Percentiles rank a stretch among this genome's conserved stretches.
These are phyloP conservation scores for Selenicereus undatus DNA, from an alignment of 148 eudicot species.

Conservation along the genomic window DNA sequence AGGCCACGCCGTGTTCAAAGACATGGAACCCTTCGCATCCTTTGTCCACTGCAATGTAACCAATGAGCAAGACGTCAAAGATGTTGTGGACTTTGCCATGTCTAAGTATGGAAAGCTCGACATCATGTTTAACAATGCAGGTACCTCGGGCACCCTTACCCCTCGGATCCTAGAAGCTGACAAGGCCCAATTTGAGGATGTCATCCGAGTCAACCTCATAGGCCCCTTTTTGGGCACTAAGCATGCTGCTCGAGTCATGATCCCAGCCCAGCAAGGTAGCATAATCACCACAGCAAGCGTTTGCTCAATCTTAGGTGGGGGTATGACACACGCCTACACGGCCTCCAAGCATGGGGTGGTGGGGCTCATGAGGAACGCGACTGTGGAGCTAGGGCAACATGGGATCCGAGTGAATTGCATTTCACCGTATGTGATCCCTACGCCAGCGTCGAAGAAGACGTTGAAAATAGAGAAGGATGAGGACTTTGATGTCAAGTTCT, in stretches of 20 bases:
- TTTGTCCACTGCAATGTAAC: constrained; percentile 41
- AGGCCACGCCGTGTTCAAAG: constrained; percentile 13
- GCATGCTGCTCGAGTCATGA: constrained; percentile 62
- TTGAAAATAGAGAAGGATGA: neutral
- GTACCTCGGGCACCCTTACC: neutral
- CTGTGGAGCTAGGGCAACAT: constrained; percentile 24
- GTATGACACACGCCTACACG: constrained; percentile 15
- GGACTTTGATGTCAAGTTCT: neutral
- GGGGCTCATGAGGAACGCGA: constrained; percentile 26
- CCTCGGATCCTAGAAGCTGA: constrained; percentile 15
- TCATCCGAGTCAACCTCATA: constrained; percentile 31
- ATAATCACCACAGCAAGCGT: constrained; percentile 48
- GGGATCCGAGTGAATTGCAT: constrained; percentile 36
- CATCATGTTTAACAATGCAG: constrained; percentile 40
- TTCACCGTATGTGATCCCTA: constrained; percentile 22
- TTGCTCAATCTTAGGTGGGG: constrained; percentile 30
- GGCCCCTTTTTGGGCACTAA: constrained; percentile 58
- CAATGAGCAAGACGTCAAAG: constrained; percentile 24
- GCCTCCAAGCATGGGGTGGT: constrained; percentile 34
- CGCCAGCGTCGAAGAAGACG: constrained; percentile 8
- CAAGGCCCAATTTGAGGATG: constrained; percentile 25
- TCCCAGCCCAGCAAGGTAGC: constrained; percentile 43
- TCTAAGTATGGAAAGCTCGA: constrained; percentile 28
- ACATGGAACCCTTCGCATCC: constrained; percentile 10
- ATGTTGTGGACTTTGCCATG: constrained; percentile 21